Evolutionary conservation across 768 basidiomycete genomes (phyloP).

Genomic region (Lactarius sp.): DNA sequence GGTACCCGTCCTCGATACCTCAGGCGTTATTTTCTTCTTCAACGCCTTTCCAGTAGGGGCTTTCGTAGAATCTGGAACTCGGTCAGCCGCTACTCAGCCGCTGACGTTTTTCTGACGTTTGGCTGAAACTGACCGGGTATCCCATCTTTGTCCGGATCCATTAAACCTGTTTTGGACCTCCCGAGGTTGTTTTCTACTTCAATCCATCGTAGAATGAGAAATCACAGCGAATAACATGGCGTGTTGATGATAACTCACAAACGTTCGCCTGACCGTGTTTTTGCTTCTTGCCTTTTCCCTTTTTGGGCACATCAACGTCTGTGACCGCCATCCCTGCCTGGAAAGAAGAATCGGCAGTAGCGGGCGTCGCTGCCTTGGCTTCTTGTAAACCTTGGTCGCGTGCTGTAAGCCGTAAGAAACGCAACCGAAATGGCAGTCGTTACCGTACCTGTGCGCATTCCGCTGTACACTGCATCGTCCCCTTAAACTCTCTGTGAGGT

Average conservation of each 20-base stretch:
- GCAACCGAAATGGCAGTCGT: too few species aligned
- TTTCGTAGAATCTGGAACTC: constrained; percentile 5
- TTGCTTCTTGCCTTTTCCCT: neutral
- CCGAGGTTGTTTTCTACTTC: neutral
- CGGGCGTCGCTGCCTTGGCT: neutral
- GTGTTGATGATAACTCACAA: constrained; percentile 2
- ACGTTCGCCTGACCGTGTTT: neutral
- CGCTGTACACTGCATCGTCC: neutral
- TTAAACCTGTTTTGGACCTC: constrained; percentile 1
- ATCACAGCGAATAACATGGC: neutral
- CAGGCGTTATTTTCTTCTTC: neutral
- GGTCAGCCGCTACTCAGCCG: neutral
- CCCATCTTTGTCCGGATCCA: neutral
- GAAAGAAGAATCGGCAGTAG: neutral
- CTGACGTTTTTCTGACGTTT: neutral
- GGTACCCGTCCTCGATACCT: neutral
- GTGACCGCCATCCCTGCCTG: neutral
- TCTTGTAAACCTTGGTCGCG: neutral
- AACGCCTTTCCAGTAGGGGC: neutral
- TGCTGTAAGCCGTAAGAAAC: neutral
- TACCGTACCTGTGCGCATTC: neutral
- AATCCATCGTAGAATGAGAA: neutral
- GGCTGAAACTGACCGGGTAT: constrained; percentile 7
- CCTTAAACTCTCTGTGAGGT: neutral
- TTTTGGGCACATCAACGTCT: neutral